These are phyloP conservation scores for Camellia granthamiana DNA, from an alignment of 148 eudicot genomes.

Conservation along the genomic window DNA sequence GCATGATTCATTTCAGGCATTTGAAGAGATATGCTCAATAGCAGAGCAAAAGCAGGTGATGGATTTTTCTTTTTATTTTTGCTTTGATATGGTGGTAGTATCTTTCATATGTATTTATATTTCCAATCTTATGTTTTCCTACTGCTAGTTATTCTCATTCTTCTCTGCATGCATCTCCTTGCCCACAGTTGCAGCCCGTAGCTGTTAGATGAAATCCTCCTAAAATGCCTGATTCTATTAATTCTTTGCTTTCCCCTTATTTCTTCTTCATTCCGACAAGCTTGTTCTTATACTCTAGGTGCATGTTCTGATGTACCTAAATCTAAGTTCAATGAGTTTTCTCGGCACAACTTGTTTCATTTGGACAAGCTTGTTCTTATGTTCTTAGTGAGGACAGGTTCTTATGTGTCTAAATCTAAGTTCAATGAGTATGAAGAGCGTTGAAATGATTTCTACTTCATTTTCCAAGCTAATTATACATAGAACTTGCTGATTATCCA, in stretches of 20 bases:
- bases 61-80: slow-evolving; percentile 2
- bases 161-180: slow-evolving; percentile 3
- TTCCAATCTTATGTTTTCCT: neutral
- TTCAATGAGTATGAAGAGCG: neutral
- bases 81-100: neutral
- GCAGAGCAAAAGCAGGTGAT: slow-evolving; percentile 86
- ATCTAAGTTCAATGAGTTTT: neutral
- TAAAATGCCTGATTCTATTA: neutral
- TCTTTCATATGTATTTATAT: neutral
- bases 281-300: neutral
- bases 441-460: neutral
- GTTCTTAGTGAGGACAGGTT: neutral
- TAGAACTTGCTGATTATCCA: neutral
- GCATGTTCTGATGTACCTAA: neutral
- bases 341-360: neutral
- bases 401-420: neutral
- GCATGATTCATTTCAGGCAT: slow-evolving; percentile 91
- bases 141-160: neutral
- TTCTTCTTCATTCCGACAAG: neutral
- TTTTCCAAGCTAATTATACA: neutral
- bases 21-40: slow-evolving; percentile 94
- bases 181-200: neutral
- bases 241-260: slow-evolving; percentile 3
- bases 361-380: neutral
- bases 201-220: neutral